Evolutionary conservation across 768 basidiomycete genomes (phyloP).

Genomic region (Phlebiopsis gigantea): DNA sequence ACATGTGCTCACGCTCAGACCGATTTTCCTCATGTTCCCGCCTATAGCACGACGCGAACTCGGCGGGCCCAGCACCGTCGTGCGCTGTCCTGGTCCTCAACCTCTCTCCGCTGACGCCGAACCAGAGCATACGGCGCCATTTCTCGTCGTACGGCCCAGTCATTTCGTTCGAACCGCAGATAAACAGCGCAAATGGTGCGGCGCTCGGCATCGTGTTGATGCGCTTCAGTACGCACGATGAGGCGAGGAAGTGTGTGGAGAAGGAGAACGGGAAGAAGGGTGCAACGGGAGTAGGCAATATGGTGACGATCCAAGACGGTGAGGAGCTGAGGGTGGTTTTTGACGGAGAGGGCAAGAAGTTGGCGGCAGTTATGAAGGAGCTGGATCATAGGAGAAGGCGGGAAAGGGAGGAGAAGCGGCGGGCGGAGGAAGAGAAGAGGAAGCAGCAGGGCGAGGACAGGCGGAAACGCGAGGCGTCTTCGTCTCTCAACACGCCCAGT

Average conservation of each 20-base stretch:
- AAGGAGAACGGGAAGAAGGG: constrained; percentile 62
- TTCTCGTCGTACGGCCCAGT: constrained; percentile 62
- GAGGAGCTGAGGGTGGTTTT: constrained; percentile 72
- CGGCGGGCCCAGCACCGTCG: constrained; percentile 68
- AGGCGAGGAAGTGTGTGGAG: constrained; percentile 62
- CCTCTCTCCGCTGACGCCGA: constrained; percentile 68
- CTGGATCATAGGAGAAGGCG: constrained; percentile 49
- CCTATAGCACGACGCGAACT: constrained; percentile 72
- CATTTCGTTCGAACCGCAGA: constrained; percentile 66
- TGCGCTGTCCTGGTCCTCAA: constrained; percentile 67
- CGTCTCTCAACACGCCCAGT: constrained; percentile 1
- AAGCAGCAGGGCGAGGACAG: constrained; percentile 6
- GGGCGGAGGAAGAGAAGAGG: constrained; percentile 12
- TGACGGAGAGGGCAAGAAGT: constrained; percentile 66
- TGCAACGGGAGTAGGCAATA: constrained; percentile 37
- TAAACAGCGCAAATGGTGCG: constrained; percentile 75
- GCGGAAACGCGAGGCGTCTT: constrained; percentile 5
- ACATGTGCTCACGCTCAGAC: neutral
- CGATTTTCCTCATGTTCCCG: neutral
- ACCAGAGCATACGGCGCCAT: constrained; percentile 56
- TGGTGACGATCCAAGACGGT: constrained; percentile 33
- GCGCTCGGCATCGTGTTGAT: constrained; percentile 80
- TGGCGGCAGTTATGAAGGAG: constrained; percentile 63
- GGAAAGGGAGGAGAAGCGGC: constrained; percentile 28
- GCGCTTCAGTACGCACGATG: constrained; percentile 56